Percentiles rank a stretch among this genome's conserved stretches.
Conservation (phyloP, 179 eudicot species). For the Nepenthes alata region DNA sequence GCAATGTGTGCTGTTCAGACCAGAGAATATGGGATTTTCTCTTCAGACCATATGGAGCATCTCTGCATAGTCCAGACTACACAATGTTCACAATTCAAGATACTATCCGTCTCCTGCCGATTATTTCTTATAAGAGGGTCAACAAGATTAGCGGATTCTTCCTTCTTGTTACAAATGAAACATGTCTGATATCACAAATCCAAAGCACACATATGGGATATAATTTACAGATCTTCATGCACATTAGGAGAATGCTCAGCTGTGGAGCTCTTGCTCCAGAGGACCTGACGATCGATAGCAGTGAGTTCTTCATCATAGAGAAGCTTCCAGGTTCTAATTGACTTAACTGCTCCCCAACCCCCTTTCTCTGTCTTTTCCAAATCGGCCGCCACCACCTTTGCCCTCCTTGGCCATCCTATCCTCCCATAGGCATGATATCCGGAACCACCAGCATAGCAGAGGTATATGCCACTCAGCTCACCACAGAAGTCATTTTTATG, state of each 20-base stretch:
- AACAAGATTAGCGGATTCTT: no score
- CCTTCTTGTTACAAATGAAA: no score
- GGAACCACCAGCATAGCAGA: slow-evolving; percentile 90
- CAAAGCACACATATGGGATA: no score
- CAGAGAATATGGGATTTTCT: no score
- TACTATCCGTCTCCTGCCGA: no score
- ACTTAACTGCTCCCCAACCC: slow-evolving; percentile 63
- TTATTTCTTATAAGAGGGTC: no score
- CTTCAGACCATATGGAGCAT: no score
- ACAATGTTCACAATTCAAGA: no score
- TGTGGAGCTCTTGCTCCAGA: slow-evolving; percentile 51
- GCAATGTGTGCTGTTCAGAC: no score
- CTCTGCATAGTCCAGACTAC: no score
- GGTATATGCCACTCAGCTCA: slow-evolving; percentile 46
- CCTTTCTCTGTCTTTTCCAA: slow-evolving; percentile 51
- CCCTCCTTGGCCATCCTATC: slow-evolving; percentile 88
- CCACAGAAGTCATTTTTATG: slow-evolving; percentile 93
- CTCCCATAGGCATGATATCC: slow-evolving; percentile 97
- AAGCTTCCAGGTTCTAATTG: slow-evolving; percentile 81
- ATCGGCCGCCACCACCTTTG: slow-evolving; percentile 64
- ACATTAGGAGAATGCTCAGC: slow-evolving; percentile 22
- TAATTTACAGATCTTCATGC: no score
- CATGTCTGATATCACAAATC: no score
- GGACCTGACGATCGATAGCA: slow-evolving; percentile 48
- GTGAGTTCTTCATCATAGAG: slow-evolving; percentile 64